A percentile compares a stretch with the other conserved stretches of the same genome.
These are phyloP conservation scores for Erodium moschatum DNA, from an alignment of 441 rosid genomes.

Conservation along the genomic window DNA sequence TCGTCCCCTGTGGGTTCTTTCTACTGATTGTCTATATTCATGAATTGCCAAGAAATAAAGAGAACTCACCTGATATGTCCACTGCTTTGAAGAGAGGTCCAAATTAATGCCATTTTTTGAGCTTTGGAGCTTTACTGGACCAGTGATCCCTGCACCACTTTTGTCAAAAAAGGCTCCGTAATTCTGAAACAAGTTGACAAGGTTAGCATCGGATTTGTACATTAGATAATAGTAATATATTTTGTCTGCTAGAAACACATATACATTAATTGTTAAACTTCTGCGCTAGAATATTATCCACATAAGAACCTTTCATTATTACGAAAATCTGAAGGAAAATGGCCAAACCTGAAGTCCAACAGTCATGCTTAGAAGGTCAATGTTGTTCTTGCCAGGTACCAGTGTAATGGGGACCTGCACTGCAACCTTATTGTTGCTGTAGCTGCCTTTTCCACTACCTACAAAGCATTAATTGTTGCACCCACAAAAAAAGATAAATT, in stretches of 20 bases:
- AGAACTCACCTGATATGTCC: slow-evolving; percentile 85
- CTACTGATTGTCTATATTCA: background rate
- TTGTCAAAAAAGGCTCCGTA: slow-evolving; percentile 79
- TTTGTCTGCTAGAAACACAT: background rate
- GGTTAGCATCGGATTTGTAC: background rate
- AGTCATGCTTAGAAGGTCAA: slow-evolving; percentile 80
- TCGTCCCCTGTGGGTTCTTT: background rate
- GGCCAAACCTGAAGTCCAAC: slow-evolving; percentile 78
- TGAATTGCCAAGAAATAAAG: background rate
- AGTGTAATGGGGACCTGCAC: slow-evolving; percentile 55
- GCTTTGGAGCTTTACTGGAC: slow-evolving; percentile 69
- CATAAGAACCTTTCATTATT: background rate
- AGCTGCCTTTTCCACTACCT: slow-evolving; percentile 61
- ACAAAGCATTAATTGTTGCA: slow-evolving; percentile 18
- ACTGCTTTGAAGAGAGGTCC: slow-evolving; percentile 59
- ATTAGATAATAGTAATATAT: background rate
- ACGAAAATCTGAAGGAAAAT: slow-evolving; percentile 3
- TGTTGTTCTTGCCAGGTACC: slow-evolving; percentile 55
- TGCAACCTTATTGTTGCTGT: slow-evolving; percentile 39
- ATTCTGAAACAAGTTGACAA: slow-evolving; percentile 29
- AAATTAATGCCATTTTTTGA: slow-evolving; percentile 39
- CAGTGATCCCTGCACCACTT: slow-evolving; percentile 74
- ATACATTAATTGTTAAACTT: slow-evolving; percentile 2
- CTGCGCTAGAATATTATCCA: background rate
- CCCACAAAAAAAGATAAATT: slow-evolving; percentile 7